These are phyloP conservation scores for Kwoniella dendrophila DNA, from an alignment of 768 basidiomycete species.

Conservation along the genomic window DNA sequence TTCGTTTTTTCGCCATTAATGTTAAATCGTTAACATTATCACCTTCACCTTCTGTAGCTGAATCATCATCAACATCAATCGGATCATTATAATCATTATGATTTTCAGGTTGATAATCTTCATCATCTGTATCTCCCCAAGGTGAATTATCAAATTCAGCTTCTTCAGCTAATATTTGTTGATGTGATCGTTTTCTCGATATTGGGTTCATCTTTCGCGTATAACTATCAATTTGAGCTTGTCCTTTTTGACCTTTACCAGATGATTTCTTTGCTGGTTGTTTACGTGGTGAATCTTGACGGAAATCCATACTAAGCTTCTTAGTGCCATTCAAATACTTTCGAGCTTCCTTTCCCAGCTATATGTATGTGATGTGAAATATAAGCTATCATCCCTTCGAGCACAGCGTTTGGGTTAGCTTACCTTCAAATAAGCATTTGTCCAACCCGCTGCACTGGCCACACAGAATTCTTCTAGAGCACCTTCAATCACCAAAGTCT, in stretches of 20 bases:
- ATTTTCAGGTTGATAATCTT: slow-evolving; percentile 29
- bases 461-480: slow-evolving; percentile 62
- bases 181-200: slow-evolving; percentile 32
- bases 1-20: slow-evolving; percentile 24
- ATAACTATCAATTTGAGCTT: slow-evolving; percentile 17
- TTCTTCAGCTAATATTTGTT: slow-evolving; percentile 37
- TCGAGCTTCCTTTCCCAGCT: slow-evolving; percentile 33
- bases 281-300: slow-evolving; percentile 34
- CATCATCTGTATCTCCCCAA: slow-evolving; percentile 49
- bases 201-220: slow-evolving; percentile 34
- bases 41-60: slow-evolving; percentile 31
- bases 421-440: slow-evolving; percentile 56
- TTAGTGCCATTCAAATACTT: slow-evolving; percentile 31
- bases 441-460: slow-evolving; percentile 58
- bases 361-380: not conserved
- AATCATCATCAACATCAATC: slow-evolving; percentile 19
- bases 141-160: slow-evolving; percentile 44
- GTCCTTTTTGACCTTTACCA: slow-evolving; percentile 5
- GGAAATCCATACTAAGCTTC: slow-evolving; percentile 42
- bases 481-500: slow-evolving; percentile 62
- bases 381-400: not conserved
- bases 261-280: slow-evolving; percentile 3
- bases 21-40: slow-evolving; percentile 30
- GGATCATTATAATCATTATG: slow-evolving; percentile 36
- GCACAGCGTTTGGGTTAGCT: slow-evolving; percentile 8